Evolutionary conservation across 129 eudicot genomes (phyloP).

Genomic region (Lactuca saligna): DNA sequence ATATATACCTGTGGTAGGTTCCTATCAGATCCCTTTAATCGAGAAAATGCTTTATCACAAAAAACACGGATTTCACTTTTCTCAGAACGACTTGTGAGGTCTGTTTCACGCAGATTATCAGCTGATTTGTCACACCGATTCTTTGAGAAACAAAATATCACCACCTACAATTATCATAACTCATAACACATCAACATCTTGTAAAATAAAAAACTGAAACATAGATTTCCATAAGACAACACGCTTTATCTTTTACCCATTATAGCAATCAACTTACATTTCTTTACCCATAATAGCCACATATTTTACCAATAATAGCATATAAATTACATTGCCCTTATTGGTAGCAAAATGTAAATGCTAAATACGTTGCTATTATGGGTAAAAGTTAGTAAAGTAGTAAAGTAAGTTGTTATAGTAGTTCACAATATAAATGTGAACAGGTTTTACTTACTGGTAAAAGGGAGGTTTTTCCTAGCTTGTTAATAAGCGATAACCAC

Average conservation of each 20-base stretch:
- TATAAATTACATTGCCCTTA: not conserved
- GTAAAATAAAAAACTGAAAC: not conserved
- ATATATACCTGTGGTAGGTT: conserved; percentile 79
- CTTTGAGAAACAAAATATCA: conserved; percentile 96
- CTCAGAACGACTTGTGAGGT: conserved; percentile 86
- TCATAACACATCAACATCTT: conserved; percentile 16
- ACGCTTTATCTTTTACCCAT: not conserved
- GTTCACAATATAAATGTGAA: not conserved
- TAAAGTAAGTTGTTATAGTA: not conserved
- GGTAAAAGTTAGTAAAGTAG: not conserved
- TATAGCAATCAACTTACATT: not conserved
- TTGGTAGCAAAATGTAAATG: not conserved
- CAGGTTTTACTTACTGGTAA: conserved; percentile 70
- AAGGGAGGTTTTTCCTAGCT: conserved; percentile 74
- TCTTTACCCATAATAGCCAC: no score
- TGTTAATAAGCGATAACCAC: conserved; percentile 77
- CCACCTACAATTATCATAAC: conserved; percentile 48
- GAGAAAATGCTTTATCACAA: conserved; percentile 94
- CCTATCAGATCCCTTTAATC: conserved; percentile 96
- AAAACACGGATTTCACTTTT: conserved; percentile 89
- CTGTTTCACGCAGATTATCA: conserved; percentile 71
- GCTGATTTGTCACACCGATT: conserved; percentile 97
- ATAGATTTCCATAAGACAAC: not conserved
- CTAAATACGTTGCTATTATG: not conserved
- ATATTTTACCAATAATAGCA: no score